These are phyloP conservation scores for Blastobotrys apis DNA, from an alignment of 1,139 yeast genomes.

Conservation along the genomic window DNA sequence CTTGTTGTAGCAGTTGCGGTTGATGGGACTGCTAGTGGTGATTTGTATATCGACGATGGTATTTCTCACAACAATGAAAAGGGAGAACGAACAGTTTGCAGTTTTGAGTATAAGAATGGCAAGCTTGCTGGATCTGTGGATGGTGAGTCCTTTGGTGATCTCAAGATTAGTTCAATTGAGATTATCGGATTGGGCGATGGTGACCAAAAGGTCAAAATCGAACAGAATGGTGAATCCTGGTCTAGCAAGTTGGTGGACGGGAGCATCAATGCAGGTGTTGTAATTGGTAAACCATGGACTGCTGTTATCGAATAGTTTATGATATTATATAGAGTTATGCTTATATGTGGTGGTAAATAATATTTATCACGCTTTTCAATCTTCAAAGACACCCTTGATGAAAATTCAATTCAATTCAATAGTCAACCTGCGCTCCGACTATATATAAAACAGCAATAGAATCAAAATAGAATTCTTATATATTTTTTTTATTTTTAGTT, in stretches of 20 bases:
- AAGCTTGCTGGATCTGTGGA: not conserved
- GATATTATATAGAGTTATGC: too few species aligned
- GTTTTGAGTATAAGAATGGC: conserved; percentile 9
- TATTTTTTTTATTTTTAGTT: too few species aligned
- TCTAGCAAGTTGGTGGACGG: conserved; percentile 2
- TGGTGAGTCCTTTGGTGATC: not conserved
- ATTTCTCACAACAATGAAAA: conserved; percentile 53
- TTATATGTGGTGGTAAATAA: too few species aligned
- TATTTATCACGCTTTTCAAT: too few species aligned
- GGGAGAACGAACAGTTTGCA: conserved; percentile 14
- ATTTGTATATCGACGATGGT: conserved; percentile 82
- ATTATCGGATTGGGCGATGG: not conserved
- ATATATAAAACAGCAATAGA: too few species aligned
- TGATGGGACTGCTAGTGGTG: conserved; percentile 48
- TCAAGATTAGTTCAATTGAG: not conserved
- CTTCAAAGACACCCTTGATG: too few species aligned
- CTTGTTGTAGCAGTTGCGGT: conserved; percentile 56
- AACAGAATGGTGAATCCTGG: not conserved
- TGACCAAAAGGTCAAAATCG: not conserved
- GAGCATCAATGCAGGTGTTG: not conserved
- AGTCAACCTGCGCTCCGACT: too few species aligned
- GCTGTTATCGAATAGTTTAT: not conserved
- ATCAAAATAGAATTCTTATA: too few species aligned
- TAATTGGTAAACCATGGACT: not conserved
- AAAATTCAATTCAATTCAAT: too few species aligned